These are phyloP conservation scores for Talaromyces sp. DNA, from an alignment of 2,329 filamentous ascomycete species.

Conservation along the genomic window DNA sequence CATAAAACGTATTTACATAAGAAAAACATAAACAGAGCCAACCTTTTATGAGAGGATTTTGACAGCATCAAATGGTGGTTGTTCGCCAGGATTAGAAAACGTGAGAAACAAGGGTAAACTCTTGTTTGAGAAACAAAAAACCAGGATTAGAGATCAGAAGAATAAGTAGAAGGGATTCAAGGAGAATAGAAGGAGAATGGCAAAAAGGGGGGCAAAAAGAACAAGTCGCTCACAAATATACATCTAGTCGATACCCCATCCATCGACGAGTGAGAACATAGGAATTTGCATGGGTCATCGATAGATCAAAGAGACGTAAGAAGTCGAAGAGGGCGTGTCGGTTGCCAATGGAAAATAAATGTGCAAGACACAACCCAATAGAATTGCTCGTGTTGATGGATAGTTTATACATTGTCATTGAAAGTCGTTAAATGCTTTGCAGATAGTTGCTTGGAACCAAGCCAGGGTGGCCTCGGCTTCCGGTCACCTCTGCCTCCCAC, in stretches of 20 bases:
- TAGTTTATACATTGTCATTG: background rate
- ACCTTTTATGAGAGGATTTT: background rate
- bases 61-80: background rate
- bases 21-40: background rate
- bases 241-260: background rate
- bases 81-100: background rate
- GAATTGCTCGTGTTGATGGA: background rate
- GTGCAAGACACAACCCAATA: background rate
- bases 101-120: background rate
- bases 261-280: background rate
- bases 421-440: constrained; percentile 50
- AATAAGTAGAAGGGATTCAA: background rate
- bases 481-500: constrained; percentile 96
- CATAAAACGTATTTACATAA: constrained; percentile 5
- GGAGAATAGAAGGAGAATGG: background rate
- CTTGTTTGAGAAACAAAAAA: background rate
- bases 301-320: background rate
- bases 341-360: background rate
- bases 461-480: constrained; percentile 47
- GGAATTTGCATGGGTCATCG: background rate
- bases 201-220: background rate
- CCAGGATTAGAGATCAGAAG: background rate
- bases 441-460: constrained; percentile 67
- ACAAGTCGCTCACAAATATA: constrained; percentile 7
- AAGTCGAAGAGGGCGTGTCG: background rate